Conservation (phyloP, 73 alveolate genomes). For the Paramecium sonneborni region DNA sequence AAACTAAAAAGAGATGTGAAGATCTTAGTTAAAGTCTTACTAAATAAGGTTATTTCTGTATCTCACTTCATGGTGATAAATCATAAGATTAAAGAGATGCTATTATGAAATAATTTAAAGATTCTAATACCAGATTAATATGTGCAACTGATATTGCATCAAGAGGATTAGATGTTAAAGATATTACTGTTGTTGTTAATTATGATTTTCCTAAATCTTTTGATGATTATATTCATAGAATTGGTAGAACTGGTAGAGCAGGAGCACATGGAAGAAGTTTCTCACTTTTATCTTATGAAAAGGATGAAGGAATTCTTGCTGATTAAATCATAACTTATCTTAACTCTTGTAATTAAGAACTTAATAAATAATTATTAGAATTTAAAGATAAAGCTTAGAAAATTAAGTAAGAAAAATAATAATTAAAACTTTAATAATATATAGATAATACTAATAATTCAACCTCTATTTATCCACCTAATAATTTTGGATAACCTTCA, state of each 20-base stretch:
- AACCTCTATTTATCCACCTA: background rate
- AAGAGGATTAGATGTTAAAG: constrained; percentile 94
- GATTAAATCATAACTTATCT: background rate
- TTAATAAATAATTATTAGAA: background rate
- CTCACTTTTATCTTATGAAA: constrained; percentile 56
- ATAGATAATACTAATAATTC: background rate
- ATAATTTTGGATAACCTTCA: background rate
- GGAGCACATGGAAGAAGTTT: constrained; percentile 80
- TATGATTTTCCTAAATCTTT: constrained; percentile 91
- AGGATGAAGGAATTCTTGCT: constrained; percentile 45
- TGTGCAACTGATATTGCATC: constrained; percentile 96
- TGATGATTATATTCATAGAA: constrained; percentile 94
- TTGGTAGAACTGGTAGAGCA: constrained; percentile 97
- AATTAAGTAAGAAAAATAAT: background rate
- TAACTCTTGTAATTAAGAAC: background rate
- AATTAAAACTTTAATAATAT: background rate
- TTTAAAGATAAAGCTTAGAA: background rate
- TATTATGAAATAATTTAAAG: constrained; percentile 74
- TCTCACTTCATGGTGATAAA: constrained; percentile 93
- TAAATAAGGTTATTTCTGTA: constrained; percentile 71
- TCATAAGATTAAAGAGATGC: constrained; percentile 78
- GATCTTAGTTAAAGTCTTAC: constrained; percentile 69
- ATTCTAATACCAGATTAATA: constrained; percentile 73
- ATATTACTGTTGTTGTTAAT: constrained; percentile 84
- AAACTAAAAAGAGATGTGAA: constrained; percentile 88